Conservation (phyloP, 148 eudicot genomes). For the Rhododendron griersonianum region DNA sequence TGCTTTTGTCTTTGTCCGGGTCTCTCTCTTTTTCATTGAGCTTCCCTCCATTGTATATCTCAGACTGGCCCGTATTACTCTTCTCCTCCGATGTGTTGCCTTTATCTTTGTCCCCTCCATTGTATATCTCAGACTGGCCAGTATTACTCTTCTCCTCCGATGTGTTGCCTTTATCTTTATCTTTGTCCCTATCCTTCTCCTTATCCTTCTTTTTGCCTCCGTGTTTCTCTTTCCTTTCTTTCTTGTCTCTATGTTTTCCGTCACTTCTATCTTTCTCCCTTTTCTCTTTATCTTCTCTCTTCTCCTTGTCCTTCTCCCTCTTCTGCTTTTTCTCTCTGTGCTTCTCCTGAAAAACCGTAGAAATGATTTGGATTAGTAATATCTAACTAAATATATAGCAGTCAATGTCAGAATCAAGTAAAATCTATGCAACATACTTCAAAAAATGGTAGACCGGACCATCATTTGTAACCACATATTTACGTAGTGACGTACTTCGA, state of each 20-base stretch:
- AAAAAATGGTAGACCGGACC: neutral
- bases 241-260: slow-evolving; percentile 61
- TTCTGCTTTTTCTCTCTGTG: slow-evolving; percentile 66
- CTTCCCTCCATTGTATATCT: slow-evolving; percentile 33
- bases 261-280: slow-evolving; percentile 59
- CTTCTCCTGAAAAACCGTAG: slow-evolving; percentile 51
- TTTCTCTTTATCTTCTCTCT: slow-evolving; percentile 55
- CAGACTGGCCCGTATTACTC: slow-evolving; percentile 32
- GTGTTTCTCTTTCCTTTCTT: slow-evolving; percentile 62
- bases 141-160: slow-evolving; percentile 43
- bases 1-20: slow-evolving; percentile 28
- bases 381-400: neutral
- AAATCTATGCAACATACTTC: neutral
- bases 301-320: slow-evolving; percentile 66
- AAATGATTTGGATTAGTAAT: neutral
- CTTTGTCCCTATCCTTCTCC: slow-evolving; percentile 47
- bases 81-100: slow-evolving; percentile 44
- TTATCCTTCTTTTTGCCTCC: slow-evolving; percentile 62
- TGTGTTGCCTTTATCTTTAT: slow-evolving; percentile 36
- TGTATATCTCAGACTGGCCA: slow-evolving; percentile 29
- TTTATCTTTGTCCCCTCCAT: slow-evolving; percentile 46
- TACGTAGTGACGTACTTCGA: neutral
- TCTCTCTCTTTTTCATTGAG: slow-evolving; percentile 33
- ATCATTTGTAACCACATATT: neutral
- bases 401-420: neutral